A percentile compares a stretch with the other conserved stretches of the same genome.
Evolutionary conservation across 805 yeast genomes (phyloP).

Genomic region (Saccharomyces jurei): DNA sequence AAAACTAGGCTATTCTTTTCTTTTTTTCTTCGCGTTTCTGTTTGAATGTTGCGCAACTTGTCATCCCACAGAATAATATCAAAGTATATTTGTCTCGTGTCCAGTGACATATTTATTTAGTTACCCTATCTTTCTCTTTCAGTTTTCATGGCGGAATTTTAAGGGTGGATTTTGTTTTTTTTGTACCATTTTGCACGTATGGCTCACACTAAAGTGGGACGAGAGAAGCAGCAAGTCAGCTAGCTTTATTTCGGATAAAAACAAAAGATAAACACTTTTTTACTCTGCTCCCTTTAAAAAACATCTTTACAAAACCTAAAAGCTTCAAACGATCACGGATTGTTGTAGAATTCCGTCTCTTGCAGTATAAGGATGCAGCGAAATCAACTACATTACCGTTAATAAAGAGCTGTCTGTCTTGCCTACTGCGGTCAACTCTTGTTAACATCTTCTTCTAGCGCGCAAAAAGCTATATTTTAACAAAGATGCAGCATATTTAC

Average conservation of each 20-base stretch:
- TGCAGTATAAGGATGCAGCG: not conserved
- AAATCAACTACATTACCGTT: not conserved
- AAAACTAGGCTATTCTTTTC: not conserved
- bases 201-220: not conserved
- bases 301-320: not conserved
- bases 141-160: not conserved
- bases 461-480: not conserved
- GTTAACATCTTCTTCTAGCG: not conserved
- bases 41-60: not conserved
- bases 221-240: not conserved
- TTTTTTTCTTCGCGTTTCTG: not conserved
- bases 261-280: not conserved
- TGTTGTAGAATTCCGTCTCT: not conserved
- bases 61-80: not conserved
- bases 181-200: not conserved
- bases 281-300: not conserved
- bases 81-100: not conserved
- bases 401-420: not conserved
- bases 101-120: not conserved
- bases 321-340: not conserved
- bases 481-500: not conserved
- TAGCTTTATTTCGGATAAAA: not conserved
- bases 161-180: not conserved
- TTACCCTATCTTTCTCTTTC: not conserved
- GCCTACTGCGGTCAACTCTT: not conserved